Base-by-base conservation (phyloP, 75 land plant species). In the Picea sitchensis region DNA sequence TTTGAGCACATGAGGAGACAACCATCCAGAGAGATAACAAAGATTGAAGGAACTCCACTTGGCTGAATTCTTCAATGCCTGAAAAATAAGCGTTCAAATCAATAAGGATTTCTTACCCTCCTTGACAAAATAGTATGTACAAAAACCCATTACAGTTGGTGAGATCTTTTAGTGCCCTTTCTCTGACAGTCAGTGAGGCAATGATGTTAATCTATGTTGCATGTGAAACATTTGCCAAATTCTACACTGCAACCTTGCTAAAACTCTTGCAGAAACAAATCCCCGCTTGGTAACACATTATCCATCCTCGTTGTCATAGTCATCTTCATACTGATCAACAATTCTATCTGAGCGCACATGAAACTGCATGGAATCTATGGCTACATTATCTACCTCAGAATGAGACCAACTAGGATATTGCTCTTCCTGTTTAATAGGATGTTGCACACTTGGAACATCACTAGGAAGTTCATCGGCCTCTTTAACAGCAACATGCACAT, bases 291-390 rank as follows among this genome's bases (percentile, higher is more conserved):
- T 0, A 74, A 74, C 12, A 23, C 32, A 14, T 74, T 74, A 74
- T 56, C 58, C 76, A 74, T 74, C 76, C 59, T 74, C 76, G 23
- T 74, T 74, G 32, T 74, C 76, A 56, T 74, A 74, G 76, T 74
- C 76, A 26, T 74, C 76, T 74, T 74, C 76, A 56, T 74, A 58
- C 59, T 74, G 76, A 74, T 74, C 76, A 74, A 74, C 76, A 74
- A 56, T 74, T 74, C 76, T 74, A 74, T 74, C 76, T 21, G 76
- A 56, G 58, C 5, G 76, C 59, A 74, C 38, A 74, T 56, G 76
- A 56, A 74, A 74, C 23, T 74, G 76, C 59, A 74, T 74, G 23
- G 58, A 30, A 74, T 74, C 76, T 74, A 74, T 21, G 26, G 76
- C 21, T 74, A 74, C 59, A 74, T 74, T 74, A 74, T 74, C 76